phyloP scores from a whole-genome alignment of 2,329 filamentous ascomycete genomes.

The Geosmithia flava region DNA sequence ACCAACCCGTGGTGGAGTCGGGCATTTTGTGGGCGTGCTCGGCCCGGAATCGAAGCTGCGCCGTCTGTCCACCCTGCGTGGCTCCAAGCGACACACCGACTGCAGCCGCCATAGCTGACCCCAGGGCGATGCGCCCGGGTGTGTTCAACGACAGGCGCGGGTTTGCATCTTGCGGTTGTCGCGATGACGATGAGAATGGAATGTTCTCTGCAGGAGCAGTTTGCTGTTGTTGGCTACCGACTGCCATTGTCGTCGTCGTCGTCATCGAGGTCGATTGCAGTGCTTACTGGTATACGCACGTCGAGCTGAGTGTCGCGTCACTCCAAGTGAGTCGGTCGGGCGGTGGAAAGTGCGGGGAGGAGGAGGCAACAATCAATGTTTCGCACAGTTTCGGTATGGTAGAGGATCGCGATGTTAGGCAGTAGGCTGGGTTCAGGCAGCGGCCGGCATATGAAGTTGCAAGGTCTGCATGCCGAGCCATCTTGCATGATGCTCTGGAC shows the following conservation, averaged over 20 bases:
- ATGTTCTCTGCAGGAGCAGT: too few relatives aligned
- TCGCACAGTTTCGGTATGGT: neutral
- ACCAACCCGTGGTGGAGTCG: constrained; percentile 75
- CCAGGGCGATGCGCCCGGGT: constrained; percentile 51
- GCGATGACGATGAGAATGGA: too few relatives aligned
- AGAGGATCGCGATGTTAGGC: neutral
- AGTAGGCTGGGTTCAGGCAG: neutral
- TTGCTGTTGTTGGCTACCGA: too few relatives aligned
- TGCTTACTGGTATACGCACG: neutral
- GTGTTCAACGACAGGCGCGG: constrained; percentile 52
- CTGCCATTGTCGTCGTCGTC: neutral
- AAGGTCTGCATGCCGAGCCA: neutral
- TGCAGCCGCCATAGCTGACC: constrained; percentile 48
- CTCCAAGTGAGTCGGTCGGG: neutral
- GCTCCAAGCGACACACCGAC: constrained; percentile 62
- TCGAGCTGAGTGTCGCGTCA: neutral
- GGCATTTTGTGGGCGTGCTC: constrained; percentile 95
- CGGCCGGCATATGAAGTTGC: neutral
- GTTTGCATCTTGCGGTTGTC: constrained; percentile 2
- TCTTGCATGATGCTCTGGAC: neutral
- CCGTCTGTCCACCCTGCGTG: constrained; percentile 58
- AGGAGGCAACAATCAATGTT: neutral
- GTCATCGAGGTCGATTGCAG: neutral
- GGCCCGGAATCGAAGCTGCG: constrained; percentile 76
- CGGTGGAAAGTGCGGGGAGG: neutral